Evolutionary conservation across 192 early-diverging fungal species (phyloP), one percentile per base, ranked within the genome.

Genomic region (Dissophora globulifera): DNA sequence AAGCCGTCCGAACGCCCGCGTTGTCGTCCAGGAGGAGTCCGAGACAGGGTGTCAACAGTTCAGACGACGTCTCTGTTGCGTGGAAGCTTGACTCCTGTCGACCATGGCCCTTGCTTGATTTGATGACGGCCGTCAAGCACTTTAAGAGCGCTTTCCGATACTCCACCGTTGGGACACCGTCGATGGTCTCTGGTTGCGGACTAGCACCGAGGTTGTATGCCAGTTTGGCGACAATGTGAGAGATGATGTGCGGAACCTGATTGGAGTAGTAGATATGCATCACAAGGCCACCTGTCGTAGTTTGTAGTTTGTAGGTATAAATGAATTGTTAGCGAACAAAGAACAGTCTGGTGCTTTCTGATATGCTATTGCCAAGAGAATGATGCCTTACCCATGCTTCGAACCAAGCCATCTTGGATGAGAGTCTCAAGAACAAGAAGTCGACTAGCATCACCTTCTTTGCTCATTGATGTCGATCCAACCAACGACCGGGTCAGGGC

Each of bases 211-310:
- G 13, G 23, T 78, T 54, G 32, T 54, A 56, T 0, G 61, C 53
- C 48, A 87, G 41, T 51, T 81, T 81, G 54, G 64, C 51, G 25
- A 82, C 66, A n/a, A 87, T 79, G 51, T 81, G 78, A 12, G 81
- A 78, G 25, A 84, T 78, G 27, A 87, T 85, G 48, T 87, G 82
- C 53, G 81, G 72, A 5, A 85, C 47, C 59, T 87, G 86, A 43
- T 85, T 85, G 2, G 78, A 49, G 48, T 87, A 87, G 32, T 87
- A 87, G 5, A 82, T 84, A 26, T 87, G 86, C 0, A 69, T 81
- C 10, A 80, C 81, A 29, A 87, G 50, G 15, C 84, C 84, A 43
- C 82, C 81, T 83, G 43, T 11, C 22, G n/a, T 31, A 43, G 5
- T 16, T 3, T 2, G 8, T 30, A 23, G 43, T 45, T 6, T 9